Evolutionary conservation across 345 rosid genomes (phyloP).

Genomic region (Anacardium occidentale): DNA sequence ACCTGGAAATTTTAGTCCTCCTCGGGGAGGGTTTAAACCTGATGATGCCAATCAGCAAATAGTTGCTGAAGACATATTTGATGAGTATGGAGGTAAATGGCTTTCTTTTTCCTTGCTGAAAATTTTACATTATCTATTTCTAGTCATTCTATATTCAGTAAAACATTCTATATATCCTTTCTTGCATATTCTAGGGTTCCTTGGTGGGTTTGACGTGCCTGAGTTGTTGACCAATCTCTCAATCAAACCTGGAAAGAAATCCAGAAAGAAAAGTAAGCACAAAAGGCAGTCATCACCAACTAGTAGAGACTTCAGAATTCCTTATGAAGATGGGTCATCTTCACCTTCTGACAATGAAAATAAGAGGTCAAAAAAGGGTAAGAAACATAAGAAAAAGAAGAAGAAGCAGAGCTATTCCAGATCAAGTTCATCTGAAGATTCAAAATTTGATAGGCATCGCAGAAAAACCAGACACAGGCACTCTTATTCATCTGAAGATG

Average conservation of each 20-base stretch:
- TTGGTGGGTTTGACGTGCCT: slow-evolving; percentile 58
- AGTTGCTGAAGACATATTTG: slow-evolving; percentile 95
- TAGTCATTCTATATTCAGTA: slow-evolving; percentile 9
- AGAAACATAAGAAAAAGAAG: slow-evolving; percentile 37
- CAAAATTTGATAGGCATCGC: slow-evolving; percentile 29
- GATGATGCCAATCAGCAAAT: slow-evolving; percentile 96
- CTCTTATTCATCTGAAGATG: slow-evolving; percentile 28
- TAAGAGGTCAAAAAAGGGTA: slow-evolving; percentile 43
- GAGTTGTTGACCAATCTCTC: slow-evolving; percentile 53
- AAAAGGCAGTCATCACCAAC: slow-evolving; percentile 45
- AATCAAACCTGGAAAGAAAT: slow-evolving; percentile 46
- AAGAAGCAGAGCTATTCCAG: slow-evolving; percentile 42
- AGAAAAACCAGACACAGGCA: slow-evolving; percentile 37
- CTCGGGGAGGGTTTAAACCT: slow-evolving; percentile 88
- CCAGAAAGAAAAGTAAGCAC: slow-evolving; percentile 42
- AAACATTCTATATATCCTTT: slow-evolving; percentile 17
- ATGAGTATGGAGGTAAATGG: slow-evolving; percentile 87
- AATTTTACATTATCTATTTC: background rate
- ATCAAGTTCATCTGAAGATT: slow-evolving; percentile 36
- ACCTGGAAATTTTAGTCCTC: slow-evolving; percentile 90
- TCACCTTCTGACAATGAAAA: slow-evolving; percentile 39
- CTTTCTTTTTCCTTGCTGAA: slow-evolving; percentile 7
- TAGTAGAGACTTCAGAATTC: slow-evolving; percentile 16
- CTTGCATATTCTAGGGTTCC: slow-evolving; percentile 60
- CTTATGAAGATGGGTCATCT: slow-evolving; percentile 35